Percentiles rank a stretch among this genome's conserved stretches.
Evolutionary conservation across 1,139 yeast species (phyloP).

Genomic region (Citeromyces hawaiiensis): DNA sequence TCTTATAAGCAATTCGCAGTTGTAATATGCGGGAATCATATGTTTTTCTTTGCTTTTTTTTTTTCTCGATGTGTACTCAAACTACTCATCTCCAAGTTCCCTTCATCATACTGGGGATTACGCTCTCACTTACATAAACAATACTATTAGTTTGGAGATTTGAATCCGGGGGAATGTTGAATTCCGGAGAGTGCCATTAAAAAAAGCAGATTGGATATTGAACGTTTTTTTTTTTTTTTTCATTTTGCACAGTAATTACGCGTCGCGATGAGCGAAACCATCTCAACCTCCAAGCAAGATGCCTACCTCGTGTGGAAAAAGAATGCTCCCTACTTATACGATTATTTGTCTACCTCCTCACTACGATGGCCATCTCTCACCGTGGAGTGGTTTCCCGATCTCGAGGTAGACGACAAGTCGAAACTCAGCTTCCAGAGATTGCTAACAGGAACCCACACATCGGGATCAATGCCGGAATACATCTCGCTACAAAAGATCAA

Average conservation of each 20-base stretch:
- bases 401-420: constrained; percentile 10
- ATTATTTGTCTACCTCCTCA: constrained; percentile 33
- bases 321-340: constrained; percentile 37
- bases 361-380: constrained; percentile 43
- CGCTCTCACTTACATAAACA: too few relatives aligned
- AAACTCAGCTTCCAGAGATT: constrained; percentile 11
- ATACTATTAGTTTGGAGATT: too few relatives aligned
- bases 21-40: not conserved
- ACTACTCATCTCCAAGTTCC: too few relatives aligned
- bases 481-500: not conserved
- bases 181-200: too few relatives aligned
- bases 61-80: too few relatives aligned
- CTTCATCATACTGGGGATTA: too few relatives aligned
- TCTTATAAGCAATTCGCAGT: too few relatives aligned
- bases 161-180: too few relatives aligned
- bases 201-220: too few relatives aligned
- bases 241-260: not conserved
- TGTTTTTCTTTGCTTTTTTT: too few relatives aligned
- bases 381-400: constrained; percentile 42
- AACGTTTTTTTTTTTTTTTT: too few relatives aligned
- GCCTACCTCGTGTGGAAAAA: constrained; percentile 38
- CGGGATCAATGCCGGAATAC: constrained; percentile 5
- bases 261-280: not conserved
- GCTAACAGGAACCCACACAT: constrained; percentile 14
- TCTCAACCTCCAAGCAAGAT: constrained; percentile 6